phyloP scores from a whole-genome alignment of 73 alveolate genomes.

The Symbiodinium pilosum region DNA sequence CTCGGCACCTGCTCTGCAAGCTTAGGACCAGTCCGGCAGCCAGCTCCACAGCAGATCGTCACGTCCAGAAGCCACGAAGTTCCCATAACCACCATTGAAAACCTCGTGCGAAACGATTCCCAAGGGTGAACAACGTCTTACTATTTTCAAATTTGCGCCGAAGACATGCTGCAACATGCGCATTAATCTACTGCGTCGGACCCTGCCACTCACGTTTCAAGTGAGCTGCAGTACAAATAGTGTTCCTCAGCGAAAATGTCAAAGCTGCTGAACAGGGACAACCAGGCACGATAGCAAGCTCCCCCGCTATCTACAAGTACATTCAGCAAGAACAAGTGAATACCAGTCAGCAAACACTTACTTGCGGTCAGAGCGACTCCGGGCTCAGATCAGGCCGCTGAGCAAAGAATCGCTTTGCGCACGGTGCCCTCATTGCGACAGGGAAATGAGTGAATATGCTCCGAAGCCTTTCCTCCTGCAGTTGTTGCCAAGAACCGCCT shows the following conservation, averaged over 20 bases:
- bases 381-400: conserved; percentile 31
- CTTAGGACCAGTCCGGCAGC: conserved; percentile 41
- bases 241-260: conserved; percentile 75
- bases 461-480: no score
- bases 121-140: no score
- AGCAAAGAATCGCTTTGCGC: conserved; percentile 44
- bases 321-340: neutral
- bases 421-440: conserved; percentile 54
- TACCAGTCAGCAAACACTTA: neutral
- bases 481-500: no score
- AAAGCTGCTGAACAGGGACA: no score
- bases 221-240: conserved; percentile 44
- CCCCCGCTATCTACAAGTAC: neutral
- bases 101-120: no score
- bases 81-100: conserved; percentile 80
- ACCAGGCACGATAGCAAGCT: neutral
- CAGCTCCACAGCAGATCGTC: conserved; percentile 80
- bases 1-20: neutral
- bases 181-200: no score
- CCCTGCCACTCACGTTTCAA: no score
- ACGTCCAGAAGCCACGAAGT: conserved; percentile 55
- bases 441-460: no score
- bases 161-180: no score
- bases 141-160: no score
- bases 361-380: neutral